Evolutionary conservation across 2,329 filamentous ascomycete genomes (phyloP), one percentile per base, ranked within the genome.

Genomic region (Cladobotryum protrusum): DNA sequence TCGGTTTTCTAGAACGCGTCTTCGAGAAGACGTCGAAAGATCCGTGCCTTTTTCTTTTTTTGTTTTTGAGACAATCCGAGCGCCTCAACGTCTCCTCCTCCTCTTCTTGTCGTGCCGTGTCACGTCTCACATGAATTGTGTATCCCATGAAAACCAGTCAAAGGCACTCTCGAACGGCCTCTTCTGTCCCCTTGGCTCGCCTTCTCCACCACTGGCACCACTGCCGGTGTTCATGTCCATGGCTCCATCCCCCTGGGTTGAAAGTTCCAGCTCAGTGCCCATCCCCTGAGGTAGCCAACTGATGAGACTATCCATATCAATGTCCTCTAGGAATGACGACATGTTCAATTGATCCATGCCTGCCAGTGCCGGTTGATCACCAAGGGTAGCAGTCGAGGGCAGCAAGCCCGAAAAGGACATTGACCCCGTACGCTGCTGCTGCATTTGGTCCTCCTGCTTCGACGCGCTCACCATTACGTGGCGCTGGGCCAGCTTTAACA

Each of bases 221-320:
- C 24, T 15, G 36, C 14, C 19, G 19, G 17, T 47, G 19, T 29
- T 37, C 49, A 50, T 50, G 39, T 47, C 34, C 44, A 41, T 40
- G 37, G 17, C 17, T 19, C 49, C 42, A 18, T 46, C 15, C 13
- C 48, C 35, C 20, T 39, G 33, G 14, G 15, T 34, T 50, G 40
- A 47, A 20, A 43, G 41, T 9, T 41, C 33, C 33, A 32, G 37
- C 12, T 34, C 42, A 24, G 42, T 45, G 20, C 47, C 14, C 35
- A 24, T 49, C 17, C 42, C 35, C 34, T 45, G 40, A n/a, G 37
- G 36, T 34, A 24, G 20, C 33, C 34, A 34, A 18, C 39, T 43
- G 33, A 39, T 37, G 19, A 35, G 9, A 43, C 29, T 19, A 39
- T 43, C 32, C 43, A 42, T 43, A 43, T 46, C 37, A 19, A 14